Percentiles rank a stretch among this genome's conserved stretches.
These are phyloP conservation scores for Penicillium sclerotiorum DNA, from an alignment of 2,329 filamentous ascomycete genomes.

Conservation along the genomic window DNA sequence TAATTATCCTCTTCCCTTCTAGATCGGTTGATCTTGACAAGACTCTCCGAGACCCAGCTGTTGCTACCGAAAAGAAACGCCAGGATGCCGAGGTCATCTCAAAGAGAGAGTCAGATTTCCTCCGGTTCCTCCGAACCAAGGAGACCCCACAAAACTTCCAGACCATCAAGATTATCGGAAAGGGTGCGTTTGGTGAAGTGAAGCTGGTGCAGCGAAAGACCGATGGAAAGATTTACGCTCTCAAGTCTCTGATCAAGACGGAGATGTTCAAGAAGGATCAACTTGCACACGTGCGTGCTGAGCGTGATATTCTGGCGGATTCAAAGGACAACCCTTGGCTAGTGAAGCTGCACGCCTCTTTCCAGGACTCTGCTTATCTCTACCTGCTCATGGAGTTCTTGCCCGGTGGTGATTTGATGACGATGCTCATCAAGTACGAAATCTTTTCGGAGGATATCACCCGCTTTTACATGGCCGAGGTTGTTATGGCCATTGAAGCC, in stretches of 20 bases:
- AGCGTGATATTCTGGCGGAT: slow-evolving; percentile 96
- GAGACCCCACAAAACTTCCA: slow-evolving; percentile 93
- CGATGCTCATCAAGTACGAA: slow-evolving; percentile 99
- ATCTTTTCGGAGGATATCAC: slow-evolving; percentile 99
- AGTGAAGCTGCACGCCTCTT: slow-evolving; percentile 96
- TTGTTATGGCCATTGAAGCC: slow-evolving; percentile 96
- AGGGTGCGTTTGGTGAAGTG: slow-evolving; percentile 97
- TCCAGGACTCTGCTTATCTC: slow-evolving; percentile 93
- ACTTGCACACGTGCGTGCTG: slow-evolving; percentile 92
- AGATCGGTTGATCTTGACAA: slow-evolving; percentile 92
- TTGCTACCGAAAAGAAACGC: slow-evolving; percentile 75
- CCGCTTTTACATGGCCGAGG: slow-evolving; percentile 98
- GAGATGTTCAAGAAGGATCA: slow-evolving; percentile 99
- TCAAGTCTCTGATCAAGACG: slow-evolving; percentile 97
- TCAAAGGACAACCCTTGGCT: slow-evolving; percentile 98
- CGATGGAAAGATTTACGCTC: slow-evolving; percentile 94
- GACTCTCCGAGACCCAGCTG: slow-evolving; percentile 74
- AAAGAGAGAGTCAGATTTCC: slow-evolving; percentile 86
- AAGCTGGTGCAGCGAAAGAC: slow-evolving; percentile 96
- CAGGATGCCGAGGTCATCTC: slow-evolving; percentile 83
- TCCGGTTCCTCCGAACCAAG: slow-evolving; percentile 90
- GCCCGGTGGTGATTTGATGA: slow-evolving; percentile 97
- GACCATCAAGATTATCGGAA: slow-evolving; percentile 97
- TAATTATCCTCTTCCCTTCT: too few species aligned
- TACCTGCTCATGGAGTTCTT: slow-evolving; percentile 99